Base-by-base conservation (phyloP, 2,329 filamentous ascomycete species). In the Nemania sp. region DNA sequence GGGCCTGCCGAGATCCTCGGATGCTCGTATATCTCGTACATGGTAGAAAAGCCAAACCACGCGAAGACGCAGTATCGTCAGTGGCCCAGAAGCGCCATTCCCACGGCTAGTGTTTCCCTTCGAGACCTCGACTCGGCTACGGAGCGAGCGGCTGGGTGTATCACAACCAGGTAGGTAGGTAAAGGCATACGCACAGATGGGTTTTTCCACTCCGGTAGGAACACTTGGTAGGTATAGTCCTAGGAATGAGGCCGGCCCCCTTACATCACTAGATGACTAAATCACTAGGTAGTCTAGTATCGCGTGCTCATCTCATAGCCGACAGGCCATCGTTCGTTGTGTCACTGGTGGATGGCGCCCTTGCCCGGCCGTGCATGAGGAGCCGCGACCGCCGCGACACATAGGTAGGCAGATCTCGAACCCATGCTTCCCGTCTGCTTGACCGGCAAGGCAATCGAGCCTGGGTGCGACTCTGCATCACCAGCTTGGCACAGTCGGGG, bases 401-500 rank as follows among this genome's bases (percentile, higher is more conserved):
- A 20, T 8, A 52, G 49, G 13, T 52, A 52, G 13, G 49, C 1
- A 5, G 26, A 52, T 26, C 22, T 52, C 43, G 43, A 22, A 22
- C 18, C 43, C 20, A 47, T 47, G 43, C 43, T 24, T 22, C 20
- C 43, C 43, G n/a, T 10, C 20, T 20, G 47, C 20, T 20, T 13
- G 47, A 20, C 20, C 47, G 22, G 49, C 22, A 26, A 52, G 49
- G 35, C 35, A 41, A 41, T 41, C 35, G 35, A 10, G 35, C 15
- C 35, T 52, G 15, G 22, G 15, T 52, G 49, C 49, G 24, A 29
- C 26, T 27, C 49, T 52, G 22, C 49, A 52, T 7, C 26, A 22
- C 49, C 24, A 6, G 51, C 51, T 53, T 53, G 51, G 51, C 51
- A 18, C 51, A n/a, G 26, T 27, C 51, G 51, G 51, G 27, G 51